Conservation (phyloP, 2,329 filamentous ascomycete species). For the Colletotrichum sojae region DNA sequence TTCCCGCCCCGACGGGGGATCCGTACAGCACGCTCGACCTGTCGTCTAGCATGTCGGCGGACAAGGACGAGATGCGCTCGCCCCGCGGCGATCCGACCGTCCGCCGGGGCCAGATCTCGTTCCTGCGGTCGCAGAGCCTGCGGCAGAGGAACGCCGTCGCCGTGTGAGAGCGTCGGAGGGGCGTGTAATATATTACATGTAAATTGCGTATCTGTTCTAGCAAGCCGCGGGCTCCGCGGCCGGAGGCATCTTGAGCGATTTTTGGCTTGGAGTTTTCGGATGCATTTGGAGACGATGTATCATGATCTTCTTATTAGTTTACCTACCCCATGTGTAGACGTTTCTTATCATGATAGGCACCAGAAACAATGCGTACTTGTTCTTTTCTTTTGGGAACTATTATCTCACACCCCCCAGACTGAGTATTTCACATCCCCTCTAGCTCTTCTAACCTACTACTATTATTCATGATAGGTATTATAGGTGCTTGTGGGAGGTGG, state of each 20-base stretch:
- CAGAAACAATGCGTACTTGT: background rate
- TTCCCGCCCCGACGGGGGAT: constrained; percentile 14
- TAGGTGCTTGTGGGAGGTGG: too few species aligned
- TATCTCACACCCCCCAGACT: too few species aligned
- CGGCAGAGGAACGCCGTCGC: constrained; percentile 33
- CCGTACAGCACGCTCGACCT: constrained; percentile 28
- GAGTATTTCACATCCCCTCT: too few species aligned
- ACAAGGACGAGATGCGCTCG: constrained; percentile 37
- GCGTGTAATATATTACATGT: background rate
- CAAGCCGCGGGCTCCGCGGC: too few species aligned
- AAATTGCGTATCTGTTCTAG: background rate
- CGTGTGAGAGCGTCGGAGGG: background rate
- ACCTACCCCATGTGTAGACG: background rate
- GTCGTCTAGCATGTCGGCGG: constrained; percentile 27
- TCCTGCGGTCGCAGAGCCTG: constrained; percentile 33
- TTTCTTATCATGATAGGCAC: background rate
- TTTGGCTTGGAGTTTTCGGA: constrained; percentile 14
- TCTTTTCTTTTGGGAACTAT: background rate
- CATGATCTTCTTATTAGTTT: background rate
- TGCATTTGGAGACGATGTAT: background rate
- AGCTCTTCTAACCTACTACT: too few species aligned
- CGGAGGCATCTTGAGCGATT: background rate
- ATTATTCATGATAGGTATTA: too few species aligned
- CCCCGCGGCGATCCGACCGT: constrained; percentile 33
- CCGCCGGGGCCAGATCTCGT: constrained; percentile 33